Base-by-base conservation (phyloP, 495 filamentous ascomycete species). In the Evernia prunastri region DNA sequence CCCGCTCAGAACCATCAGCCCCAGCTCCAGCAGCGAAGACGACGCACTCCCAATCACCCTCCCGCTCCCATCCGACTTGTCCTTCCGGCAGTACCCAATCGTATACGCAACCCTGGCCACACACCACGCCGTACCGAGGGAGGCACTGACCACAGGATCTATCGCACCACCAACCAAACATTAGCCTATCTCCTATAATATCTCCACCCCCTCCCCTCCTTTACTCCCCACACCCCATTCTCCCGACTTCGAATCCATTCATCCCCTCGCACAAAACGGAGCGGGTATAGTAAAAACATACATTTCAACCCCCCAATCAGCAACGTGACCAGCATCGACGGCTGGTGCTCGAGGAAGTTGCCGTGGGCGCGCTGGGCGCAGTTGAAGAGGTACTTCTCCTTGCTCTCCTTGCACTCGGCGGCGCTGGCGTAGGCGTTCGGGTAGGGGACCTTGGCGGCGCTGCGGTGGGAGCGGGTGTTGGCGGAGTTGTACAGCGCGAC, bases 281-380 rank as follows among this genome's bases (percentile, higher is more conserved):
- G 17, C 25, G 42, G 9, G 12, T 49, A 5, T 25, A 2, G 10
- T 8, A 23, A 1, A 20, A 20, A 58, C 63, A 10, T 65, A 65
- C 63, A 68, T 47, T 49, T 47, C 49, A 68, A 43, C 1, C 67
- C 69, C 12, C 80, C 81, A 37, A 87, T 77, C 57, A 88, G 73
- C 25, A 89, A 74, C 37, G 77, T 78, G 47, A 76, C 78, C 40
- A 89, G 71, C 76, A 86, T 79, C 35, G 84, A 78, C 7, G 84
- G 69, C 23, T 84, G 72, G 71, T 87, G 87, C 74, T 92, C 89
- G 57, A 83, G 77, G 74, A 82, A 90, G 75, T 90, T 89, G 66
- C 75, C 70, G 77, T 92, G 89, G 8, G 88, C 85, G 60, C 88
- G 84, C 73, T 91, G 89, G 47, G 86, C 85, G 77, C 84, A 85